Base-by-base conservation (phyloP, 495 filamentous ascomycete species). In the Penicillium bovifimosum region DNA sequence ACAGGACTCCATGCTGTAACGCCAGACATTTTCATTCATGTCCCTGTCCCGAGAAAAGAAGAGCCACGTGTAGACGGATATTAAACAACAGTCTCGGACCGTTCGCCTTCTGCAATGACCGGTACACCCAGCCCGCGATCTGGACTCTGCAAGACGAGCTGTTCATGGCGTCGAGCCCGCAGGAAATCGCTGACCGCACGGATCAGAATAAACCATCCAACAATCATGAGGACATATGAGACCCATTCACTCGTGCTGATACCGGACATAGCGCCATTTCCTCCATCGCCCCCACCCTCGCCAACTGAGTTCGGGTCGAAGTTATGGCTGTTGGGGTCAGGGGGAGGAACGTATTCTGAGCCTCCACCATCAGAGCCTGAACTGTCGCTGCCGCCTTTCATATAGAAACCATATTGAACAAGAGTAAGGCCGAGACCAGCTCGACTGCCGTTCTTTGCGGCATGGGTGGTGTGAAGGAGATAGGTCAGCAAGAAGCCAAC, bases 401-500 rank as follows among this genome's bases (percentile, higher is more conserved):
- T 93, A 55, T 86, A 86, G 70, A 98, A 97, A 14, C 93, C 93
- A 61, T 91, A 95, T 68, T 96, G 91, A 47, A 98, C 88, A n/a
- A 98, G 80, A 2, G 88, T 96, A 50, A 98, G 90, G 36, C 95
- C 93, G 54, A 98, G 84, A 36, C 93, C 93, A 42, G 91, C 91
- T 65, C 88, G 84, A 45, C 91, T 95, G 41, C 93, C 93, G 63
- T 98, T 96, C 74, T 97, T 97, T 52, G 93, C 95, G 11, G 93
- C 93, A 68, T 98, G 93, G 9, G 91, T 96, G 35, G 93, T 96
- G 76, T 97, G 95, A 2, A 98, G 80, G 56, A 98, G 88, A 68
- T 97, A 97, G 31, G 95, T 97, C 61, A 98, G 85, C 18, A 98
- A 83, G 77, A 98, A 98, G 39, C 95, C 93, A 67, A 96, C 88